Conservation (phyloP, 2,329 filamentous ascomycete species). For the Cordyceps fumosorosea region DNA sequence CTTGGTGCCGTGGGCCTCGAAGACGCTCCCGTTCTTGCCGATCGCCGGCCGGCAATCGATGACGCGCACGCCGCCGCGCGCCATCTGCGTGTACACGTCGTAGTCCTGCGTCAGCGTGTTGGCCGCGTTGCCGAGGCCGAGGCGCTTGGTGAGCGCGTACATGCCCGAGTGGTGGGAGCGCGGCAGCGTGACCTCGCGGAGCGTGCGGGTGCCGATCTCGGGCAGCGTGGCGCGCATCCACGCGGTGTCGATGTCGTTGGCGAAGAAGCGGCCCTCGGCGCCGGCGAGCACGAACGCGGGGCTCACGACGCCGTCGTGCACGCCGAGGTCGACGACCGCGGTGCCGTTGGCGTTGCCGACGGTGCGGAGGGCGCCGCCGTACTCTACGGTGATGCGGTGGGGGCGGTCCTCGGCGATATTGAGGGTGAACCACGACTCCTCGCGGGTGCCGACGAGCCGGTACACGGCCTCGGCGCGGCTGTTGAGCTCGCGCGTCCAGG, state of each 20-base stretch:
- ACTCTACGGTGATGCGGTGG: conserved; percentile 16
- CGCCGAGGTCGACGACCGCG: not conserved
- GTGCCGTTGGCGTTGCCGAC: conserved; percentile 10
- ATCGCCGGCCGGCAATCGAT: conserved; percentile 23
- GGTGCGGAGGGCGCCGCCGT: conserved; percentile 22
- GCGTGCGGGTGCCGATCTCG: conserved; percentile 21
- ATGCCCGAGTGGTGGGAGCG: conserved; percentile 27
- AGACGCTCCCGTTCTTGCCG: conserved; percentile 4
- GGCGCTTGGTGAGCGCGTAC: conserved; percentile 12
- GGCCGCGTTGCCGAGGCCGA: conserved; percentile 11
- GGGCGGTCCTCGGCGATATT: conserved; percentile 14
- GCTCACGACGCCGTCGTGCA: conserved; percentile 16
- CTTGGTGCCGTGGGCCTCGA: conserved; percentile 18
- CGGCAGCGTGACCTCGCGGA: conserved; percentile 25
- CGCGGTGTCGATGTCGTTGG: conserved; percentile 18
- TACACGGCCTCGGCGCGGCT: conserved; percentile 22
- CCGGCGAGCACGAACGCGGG: conserved; percentile 19
- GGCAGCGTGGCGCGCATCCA: conserved; percentile 27
- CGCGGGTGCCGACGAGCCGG: conserved; percentile 21
- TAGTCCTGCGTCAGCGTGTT: conserved; percentile 22
- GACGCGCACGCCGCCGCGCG: conserved; percentile 23
- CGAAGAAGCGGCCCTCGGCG: conserved; percentile 24
- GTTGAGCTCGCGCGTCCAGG: not conserved
- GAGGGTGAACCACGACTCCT: conserved; percentile 23
- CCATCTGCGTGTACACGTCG: conserved; percentile 21